phyloP scores from a whole-genome alignment of 352 stramenopile genomes.

The Globisporangium acanthophoron region DNA sequence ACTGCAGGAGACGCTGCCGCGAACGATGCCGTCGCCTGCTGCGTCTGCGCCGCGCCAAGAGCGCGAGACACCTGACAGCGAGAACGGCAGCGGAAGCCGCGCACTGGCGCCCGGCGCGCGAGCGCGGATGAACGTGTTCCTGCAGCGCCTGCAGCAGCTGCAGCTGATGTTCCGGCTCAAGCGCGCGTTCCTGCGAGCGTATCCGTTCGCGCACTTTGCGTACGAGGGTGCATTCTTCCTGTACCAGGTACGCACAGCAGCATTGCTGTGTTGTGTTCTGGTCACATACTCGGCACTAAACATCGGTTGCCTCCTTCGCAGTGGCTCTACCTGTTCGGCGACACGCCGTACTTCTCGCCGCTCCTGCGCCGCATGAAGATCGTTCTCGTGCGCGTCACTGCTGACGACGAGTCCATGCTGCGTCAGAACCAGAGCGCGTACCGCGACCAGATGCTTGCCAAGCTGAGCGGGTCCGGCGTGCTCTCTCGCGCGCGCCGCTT shows the following conservation, averaged over 20 bases:
- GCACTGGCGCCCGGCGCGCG: not conserved
- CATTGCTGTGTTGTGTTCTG: not conserved
- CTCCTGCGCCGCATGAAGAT: conserved; percentile 71
- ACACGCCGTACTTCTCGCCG: conserved; percentile 80
- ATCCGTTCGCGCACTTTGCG: conserved; percentile 72
- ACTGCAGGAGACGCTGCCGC: conserved; percentile 28
- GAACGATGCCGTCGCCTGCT: conserved; percentile 2
- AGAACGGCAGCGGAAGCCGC: not conserved
- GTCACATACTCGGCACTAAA: too few species aligned
- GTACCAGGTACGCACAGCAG: conserved; percentile 40
- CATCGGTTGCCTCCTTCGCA: conserved; percentile 10
- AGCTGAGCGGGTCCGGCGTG: conserved; percentile 37
- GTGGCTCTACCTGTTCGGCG: conserved; percentile 83
- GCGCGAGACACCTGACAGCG: not conserved
- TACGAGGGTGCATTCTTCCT: conserved; percentile 82
- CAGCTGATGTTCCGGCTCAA: conserved; percentile 44
- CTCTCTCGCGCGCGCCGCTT: conserved; percentile 35
- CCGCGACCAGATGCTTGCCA: conserved; percentile 40
- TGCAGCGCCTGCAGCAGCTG: conserved; percentile 42
- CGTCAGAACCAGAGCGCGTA: conserved; percentile 52
- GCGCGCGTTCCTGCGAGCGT: conserved; percentile 53
- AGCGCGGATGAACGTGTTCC: conserved; percentile 26
- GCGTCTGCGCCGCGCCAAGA: not conserved
- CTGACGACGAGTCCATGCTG: conserved; percentile 59
- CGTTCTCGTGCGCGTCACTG: conserved; percentile 62